phyloP scores from a whole-genome alignment of 306 rosid genomes.

The Sicyos edulis region DNA sequence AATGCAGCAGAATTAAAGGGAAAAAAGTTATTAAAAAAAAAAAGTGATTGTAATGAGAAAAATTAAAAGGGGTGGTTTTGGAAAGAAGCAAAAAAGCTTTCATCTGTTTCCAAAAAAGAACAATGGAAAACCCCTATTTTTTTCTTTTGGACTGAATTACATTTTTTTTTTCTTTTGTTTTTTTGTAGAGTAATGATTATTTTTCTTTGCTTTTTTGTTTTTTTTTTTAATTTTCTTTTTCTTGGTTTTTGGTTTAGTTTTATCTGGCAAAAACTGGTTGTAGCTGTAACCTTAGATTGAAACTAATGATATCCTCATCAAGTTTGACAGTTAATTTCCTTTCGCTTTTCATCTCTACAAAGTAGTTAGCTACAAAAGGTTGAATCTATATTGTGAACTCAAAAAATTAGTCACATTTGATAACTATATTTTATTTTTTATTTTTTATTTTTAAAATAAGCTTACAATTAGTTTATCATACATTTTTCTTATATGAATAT shows the following conservation, averaged over 20 bases:
- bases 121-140: too few relatives aligned
- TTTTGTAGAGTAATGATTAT: not conserved
- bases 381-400: not conserved
- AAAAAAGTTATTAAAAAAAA: not conserved
- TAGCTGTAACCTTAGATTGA: not conserved
- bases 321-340: not conserved
- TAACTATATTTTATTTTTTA: too few relatives aligned
- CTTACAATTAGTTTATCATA: too few relatives aligned
- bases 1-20: constrained; percentile 33
- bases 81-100: too few relatives aligned
- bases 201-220: not conserved
- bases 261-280: not conserved
- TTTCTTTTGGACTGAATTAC: too few relatives aligned
- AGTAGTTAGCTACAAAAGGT: not conserved
- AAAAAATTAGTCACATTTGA: too few relatives aligned
- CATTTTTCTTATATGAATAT: too few relatives aligned
- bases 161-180: not conserved
- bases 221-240: too few relatives aligned
- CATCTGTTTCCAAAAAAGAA: too few relatives aligned
- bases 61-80: too few relatives aligned
- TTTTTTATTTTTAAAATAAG: too few relatives aligned
- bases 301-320: constrained; percentile 5
- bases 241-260: not conserved
- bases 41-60: too few relatives aligned
- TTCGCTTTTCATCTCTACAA: not conserved